Percentiles rank a stretch among this genome's conserved stretches.
phyloP scores from a whole-genome alignment of 352 stramenopile species.

The Phytophthora vignae region DNA sequence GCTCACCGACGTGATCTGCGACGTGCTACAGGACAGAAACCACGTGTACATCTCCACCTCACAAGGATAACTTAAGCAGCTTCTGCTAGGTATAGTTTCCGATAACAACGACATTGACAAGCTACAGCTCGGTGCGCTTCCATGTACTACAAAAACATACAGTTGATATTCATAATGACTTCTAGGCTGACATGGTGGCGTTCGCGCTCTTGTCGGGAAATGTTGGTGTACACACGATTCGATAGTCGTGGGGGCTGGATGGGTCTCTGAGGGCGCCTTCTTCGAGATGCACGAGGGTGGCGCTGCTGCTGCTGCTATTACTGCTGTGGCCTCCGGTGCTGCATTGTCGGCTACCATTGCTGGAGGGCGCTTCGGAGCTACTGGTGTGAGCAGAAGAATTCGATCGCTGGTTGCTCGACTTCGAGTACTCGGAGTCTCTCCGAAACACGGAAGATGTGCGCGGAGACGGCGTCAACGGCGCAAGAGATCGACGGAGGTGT shows the following conservation, averaged over 20 bases:
- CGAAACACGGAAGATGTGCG: slow-evolving; percentile 37
- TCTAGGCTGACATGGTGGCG: slow-evolving; percentile 41
- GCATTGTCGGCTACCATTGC: slow-evolving; percentile 9
- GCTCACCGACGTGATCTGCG: slow-evolving; percentile 70
- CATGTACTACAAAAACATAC: slow-evolving; percentile 25
- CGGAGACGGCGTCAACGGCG: slow-evolving; percentile 39
- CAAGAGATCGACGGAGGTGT: slow-evolving; percentile 43
- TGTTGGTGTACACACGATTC: slow-evolving; percentile 70
- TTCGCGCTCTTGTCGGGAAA: slow-evolving; percentile 55
- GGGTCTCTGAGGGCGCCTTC: slow-evolving; percentile 29
- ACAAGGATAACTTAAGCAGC: slow-evolving; percentile 25
- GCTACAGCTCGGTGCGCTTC: too few relatives aligned
- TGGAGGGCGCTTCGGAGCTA: slow-evolving; percentile 9
- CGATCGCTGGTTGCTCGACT: slow-evolving; percentile 29
- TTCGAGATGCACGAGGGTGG: slow-evolving; percentile 35
- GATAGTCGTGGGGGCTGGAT: slow-evolving; percentile 50
- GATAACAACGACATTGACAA: too few relatives aligned
- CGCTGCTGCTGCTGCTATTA: slow-evolving; percentile 18
- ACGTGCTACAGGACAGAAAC: slow-evolving; percentile 62
- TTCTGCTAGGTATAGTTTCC: too few relatives aligned
- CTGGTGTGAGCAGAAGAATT: slow-evolving; percentile 6
- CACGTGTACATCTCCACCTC: slow-evolving; percentile 79
- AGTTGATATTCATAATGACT: slow-evolving; percentile 35
- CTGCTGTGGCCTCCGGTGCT: slow-evolving; percentile 11
- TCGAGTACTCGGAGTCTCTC: slow-evolving; percentile 40